Conservation (phyloP, 2,329 filamentous ascomycete genomes). For the Talaromyces sp. region DNA sequence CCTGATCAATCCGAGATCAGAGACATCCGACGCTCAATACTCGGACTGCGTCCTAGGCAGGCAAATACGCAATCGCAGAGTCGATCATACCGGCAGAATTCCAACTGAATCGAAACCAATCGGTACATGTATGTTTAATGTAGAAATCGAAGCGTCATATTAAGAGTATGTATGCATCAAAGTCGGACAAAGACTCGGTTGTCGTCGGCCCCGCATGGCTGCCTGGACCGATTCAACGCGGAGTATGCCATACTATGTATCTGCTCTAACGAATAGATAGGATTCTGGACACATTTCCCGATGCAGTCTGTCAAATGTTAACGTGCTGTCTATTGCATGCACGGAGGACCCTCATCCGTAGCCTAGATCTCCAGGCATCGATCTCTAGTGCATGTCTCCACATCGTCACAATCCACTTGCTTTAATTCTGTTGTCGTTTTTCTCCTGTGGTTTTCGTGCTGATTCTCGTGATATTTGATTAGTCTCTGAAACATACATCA, state of each 20-base stretch:
- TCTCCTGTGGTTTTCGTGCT: background rate
- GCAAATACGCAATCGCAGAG: background rate
- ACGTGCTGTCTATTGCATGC: background rate
- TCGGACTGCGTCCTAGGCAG: background rate
- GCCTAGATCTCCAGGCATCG: conserved; percentile 8
- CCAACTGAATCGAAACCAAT: background rate
- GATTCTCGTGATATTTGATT: background rate
- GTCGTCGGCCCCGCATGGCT: conserved; percentile 2
- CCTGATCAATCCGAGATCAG: background rate
- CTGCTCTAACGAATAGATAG: background rate
- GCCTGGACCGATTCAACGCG: conserved; percentile 1
- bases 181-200: background rate
- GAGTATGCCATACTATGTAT: background rate
- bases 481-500: background rate
- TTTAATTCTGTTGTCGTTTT: background rate
- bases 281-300: background rate
- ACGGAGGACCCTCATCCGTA: background rate
- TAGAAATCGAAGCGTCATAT: background rate
- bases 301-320: background rate
- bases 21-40: background rate
- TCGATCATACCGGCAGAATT: background rate
- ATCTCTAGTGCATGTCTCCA: background rate
- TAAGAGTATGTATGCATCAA: background rate
- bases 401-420: background rate
- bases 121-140: background rate